Base-by-base conservation (phyloP, 805 yeast species). In the Saccharomycopsis selenospora region DNA sequence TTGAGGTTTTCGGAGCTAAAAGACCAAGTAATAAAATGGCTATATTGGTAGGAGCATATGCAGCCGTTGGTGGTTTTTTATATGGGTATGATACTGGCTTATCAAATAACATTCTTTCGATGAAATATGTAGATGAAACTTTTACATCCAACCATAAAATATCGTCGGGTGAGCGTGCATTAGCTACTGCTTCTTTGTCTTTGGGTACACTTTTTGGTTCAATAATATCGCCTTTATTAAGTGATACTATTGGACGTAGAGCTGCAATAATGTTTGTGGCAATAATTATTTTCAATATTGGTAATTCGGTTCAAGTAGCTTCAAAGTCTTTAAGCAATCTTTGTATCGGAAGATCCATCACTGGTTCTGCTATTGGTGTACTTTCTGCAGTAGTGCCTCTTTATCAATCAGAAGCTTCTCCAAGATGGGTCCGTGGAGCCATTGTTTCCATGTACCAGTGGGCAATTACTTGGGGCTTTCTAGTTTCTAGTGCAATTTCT, bases 31-130 rank as follows among this genome's bases (percentile, higher is more conserved):
- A 80, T 2, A 65, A 71, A 41, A 78, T 82, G 73, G 87, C 95
- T 3, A 63, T 85, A 28, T 66, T 75, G 6, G 90, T 88, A 3
- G 95, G 95, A 50, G 60, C 77, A 20, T 80, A 87, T 51, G 91
- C 93, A 8, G 95, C 95, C 11, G 75, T 85, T n/a, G 96, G 96
- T 24, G 96, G 96, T 0, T 85, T 88, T 61, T 68, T 88, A 38
- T 88, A 83, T 61, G 96, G 96, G 1, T 89, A 85, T 61, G 96
- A 88, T 63, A 88, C 96, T 0, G 96, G 96, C 1, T 67, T 86
- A 42, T 82, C 87, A 45, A 87, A 87, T 61, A 87, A 86, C 53
- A 67, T 88, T 4, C 61, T 83, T 47, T 93, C 86, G 54, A 86
- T 89, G 95, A 57, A 66, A 10, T 85, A 76, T 60, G 88, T 88